These are phyloP conservation scores for Trypanosoma scelopori DNA, from an alignment of 208 protist species.

Conservation along the genomic window DNA sequence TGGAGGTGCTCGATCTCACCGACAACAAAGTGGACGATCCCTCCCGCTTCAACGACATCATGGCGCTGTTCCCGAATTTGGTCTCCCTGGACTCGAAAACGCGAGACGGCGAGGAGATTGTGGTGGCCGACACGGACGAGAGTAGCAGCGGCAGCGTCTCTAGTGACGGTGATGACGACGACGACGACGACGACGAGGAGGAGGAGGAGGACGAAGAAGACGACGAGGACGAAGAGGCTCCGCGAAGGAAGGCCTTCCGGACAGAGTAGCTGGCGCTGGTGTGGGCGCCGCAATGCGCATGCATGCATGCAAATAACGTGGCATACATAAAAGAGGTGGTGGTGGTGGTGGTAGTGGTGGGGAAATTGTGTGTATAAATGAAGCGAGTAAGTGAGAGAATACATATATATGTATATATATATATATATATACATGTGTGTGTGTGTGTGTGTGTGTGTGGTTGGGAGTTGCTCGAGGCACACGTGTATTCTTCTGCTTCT, in stretches of 20 bases:
- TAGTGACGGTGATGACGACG: slow-evolving; percentile 28
- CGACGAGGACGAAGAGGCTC: slow-evolving; percentile 27
- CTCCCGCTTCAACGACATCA: slow-evolving; percentile 43
- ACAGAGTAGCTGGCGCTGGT: slow-evolving; percentile 8
- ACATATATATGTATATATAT: too few relatives aligned
- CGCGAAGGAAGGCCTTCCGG: slow-evolving; percentile 29
- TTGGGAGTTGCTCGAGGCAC: background rate
- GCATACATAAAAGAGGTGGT: too few relatives aligned
- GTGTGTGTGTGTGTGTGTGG: background rate
- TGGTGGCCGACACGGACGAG: slow-evolving; percentile 40
- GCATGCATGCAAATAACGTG: too few relatives aligned
- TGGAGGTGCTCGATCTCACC: slow-evolving; percentile 66
- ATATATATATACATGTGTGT: too few relatives aligned
- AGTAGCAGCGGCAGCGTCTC: slow-evolving; percentile 24
- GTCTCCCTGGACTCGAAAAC: slow-evolving; percentile 50
- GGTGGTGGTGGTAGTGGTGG: too few relatives aligned
- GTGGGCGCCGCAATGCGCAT: too few relatives aligned
- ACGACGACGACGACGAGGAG: slow-evolving; percentile 11
- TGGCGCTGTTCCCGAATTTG: slow-evolving; percentile 57
- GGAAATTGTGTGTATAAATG: background rate
- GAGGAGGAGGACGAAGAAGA: slow-evolving; percentile 13
- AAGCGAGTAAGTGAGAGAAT: too few relatives aligned
- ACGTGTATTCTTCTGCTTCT: background rate
- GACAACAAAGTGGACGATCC: slow-evolving; percentile 59
- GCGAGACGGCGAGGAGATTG: slow-evolving; percentile 54